Percentiles rank a stretch among this genome's conserved stretches.
These are phyloP conservation scores for Boletus mariae DNA, from an alignment of 1,284 basidiomycete genomes.

Conservation along the genomic window DNA sequence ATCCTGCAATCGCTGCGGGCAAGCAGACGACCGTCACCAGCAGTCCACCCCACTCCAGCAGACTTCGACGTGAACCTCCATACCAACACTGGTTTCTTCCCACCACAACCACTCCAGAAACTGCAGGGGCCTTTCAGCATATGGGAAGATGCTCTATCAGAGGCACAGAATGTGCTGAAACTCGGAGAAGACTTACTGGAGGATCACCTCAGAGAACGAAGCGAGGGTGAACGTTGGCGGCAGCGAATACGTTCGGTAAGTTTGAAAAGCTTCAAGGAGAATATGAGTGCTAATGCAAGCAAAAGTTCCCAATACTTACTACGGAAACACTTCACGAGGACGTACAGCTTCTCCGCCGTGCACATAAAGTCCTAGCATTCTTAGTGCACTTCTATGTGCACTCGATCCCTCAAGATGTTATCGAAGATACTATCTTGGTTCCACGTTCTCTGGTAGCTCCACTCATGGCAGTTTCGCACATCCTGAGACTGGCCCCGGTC, in stretches of 20 bases:
- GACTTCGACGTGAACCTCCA: slow-evolving; percentile 74
- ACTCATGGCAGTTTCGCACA: slow-evolving; percentile 69
- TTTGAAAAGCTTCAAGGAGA: slow-evolving; percentile 11
- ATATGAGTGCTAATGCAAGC: slow-evolving; percentile 16
- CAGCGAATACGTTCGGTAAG: slow-evolving; percentile 58
- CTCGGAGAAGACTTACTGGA: slow-evolving; percentile 59
- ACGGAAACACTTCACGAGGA: slow-evolving; percentile 50
- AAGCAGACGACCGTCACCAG: slow-evolving; percentile 19
- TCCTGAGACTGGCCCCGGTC: slow-evolving; percentile 85
- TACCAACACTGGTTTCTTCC: slow-evolving; percentile 89
- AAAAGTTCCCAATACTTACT: slow-evolving; percentile 68
- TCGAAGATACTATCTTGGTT: slow-evolving; percentile 47
- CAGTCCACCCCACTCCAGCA: slow-evolving; percentile 32
- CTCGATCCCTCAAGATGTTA: slow-evolving; percentile 53
- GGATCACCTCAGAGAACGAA: slow-evolving; percentile 46
- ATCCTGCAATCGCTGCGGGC: slow-evolving; percentile 28
- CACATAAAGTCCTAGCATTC: slow-evolving; percentile 87
- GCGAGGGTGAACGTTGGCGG: slow-evolving; percentile 66
- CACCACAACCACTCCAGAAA: slow-evolving; percentile 59
- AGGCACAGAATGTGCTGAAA: slow-evolving; percentile 55
- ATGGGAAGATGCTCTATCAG: slow-evolving; percentile 71
- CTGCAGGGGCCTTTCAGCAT: slow-evolving; percentile 55
- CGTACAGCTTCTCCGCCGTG: slow-evolving; percentile 69
- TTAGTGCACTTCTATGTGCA: slow-evolving; percentile 89
- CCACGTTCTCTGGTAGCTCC: slow-evolving; percentile 82